Evolutionary conservation across 106 monocot genomes (phyloP).

Genomic region (Triglochin maritima): DNA sequence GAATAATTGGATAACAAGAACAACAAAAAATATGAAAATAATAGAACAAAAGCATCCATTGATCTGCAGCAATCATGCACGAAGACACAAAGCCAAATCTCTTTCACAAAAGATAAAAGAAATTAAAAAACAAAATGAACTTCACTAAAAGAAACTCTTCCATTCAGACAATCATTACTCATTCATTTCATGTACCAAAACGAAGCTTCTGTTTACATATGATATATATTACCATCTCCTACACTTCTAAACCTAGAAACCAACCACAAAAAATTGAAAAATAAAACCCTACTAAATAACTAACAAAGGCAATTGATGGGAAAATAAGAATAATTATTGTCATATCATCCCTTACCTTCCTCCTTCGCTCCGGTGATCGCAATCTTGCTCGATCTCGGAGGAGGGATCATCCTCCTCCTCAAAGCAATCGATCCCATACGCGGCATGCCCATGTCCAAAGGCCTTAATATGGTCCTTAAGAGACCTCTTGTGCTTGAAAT

Average conservation of each 20-base stretch:
- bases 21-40: no score
- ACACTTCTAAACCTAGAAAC: background rate
- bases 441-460: conserved; percentile 28
- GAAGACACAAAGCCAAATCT: no score
- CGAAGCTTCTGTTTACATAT: background rate
- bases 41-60: no score
- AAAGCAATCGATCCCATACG: conserved; percentile 32
- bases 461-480: conserved; percentile 44
- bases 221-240: background rate
- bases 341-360: background rate
- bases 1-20: no score
- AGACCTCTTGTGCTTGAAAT: conserved; percentile 48
- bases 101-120: no score
- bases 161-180: no score
- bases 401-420: conserved; percentile 45
- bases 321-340: background rate
- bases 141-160: no score
- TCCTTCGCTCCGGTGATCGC: conserved; percentile 6
- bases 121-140: no score
- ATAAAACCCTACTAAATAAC: background rate
- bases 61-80: no score
- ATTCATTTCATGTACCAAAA: background rate
- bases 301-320: background rate
- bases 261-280: background rate
- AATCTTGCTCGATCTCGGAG: conserved; percentile 34